Base-by-base conservation (phyloP, 1,139 yeast species). In the Candida sojae region DNA sequence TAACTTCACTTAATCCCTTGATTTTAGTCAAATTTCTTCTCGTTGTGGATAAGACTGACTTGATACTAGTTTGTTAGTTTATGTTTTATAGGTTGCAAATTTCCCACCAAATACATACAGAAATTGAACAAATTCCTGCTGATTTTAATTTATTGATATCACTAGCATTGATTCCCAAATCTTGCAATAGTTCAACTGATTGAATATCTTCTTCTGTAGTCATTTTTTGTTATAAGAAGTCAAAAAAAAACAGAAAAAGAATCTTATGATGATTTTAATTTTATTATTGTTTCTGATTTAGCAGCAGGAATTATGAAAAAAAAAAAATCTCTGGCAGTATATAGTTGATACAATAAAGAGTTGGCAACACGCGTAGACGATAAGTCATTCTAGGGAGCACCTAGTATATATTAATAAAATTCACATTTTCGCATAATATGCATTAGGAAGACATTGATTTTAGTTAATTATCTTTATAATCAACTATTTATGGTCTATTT, bases 81-180 rank as follows among this genome's bases (percentile, higher is more conserved):
- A 5, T 9, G 21, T 17, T 17, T 17, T 17, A 3, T 17, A 17
- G 2, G 33, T 33, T 25, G 25, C 35, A 46, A 31, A 13, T 9
- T 11, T 6, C 5, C 21, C 8, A 6, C 11, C n/a, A 30, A 33
- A 12, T 21, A 56, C 77, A 49, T 64, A 75, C 84, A 10, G 83
- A 75, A 32, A 82, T 72, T 1, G 84, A 78, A 54, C 73, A 78
- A 13, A 82, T 70, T 1, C 86, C 87, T 12, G 80, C 76, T 1
- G 76, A 60, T 53, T 74, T 77, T 47, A 82, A 63, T 58, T 82
- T 82, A 34, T 71, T 73, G 43, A 82, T 73, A 61, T 82, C 87
- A 5, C 83, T 75, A 10, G 80, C 85, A 58, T 82, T 82, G 48
- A 82, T 77, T 0, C 84, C 85, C 44, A 75, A 74, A 44, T 71